Evolutionary conservation across 2,329 filamentous ascomycete species (phyloP).

Genomic region (Shiraia bambusicola): DNA sequence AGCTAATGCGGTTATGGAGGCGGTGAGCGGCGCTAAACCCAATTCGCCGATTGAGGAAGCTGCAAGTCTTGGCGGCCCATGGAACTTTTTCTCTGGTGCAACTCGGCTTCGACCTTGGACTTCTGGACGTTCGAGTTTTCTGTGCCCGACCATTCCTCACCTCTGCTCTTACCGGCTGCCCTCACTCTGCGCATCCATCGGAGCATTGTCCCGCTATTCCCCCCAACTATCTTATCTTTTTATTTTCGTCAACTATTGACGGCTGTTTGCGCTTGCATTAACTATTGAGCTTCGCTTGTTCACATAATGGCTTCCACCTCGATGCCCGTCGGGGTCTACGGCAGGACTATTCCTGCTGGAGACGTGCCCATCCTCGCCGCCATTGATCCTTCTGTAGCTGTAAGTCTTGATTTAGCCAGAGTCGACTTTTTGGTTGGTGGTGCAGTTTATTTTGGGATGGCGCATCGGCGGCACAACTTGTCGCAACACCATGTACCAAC

Average conservation of each 20-base stretch:
- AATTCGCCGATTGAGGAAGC: constrained; percentile 14
- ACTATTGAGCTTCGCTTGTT: constrained; percentile 15
- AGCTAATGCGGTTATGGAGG: constrained; percentile 15
- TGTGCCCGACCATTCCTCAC: too few species aligned
- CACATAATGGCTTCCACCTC: constrained; percentile 36
- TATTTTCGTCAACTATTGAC: constrained; percentile 1
- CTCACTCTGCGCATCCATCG: too few species aligned
- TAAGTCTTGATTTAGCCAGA: constrained; percentile 54
- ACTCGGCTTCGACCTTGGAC: neutral
- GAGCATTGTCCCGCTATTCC: constrained; percentile 1
- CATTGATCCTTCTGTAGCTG: constrained; percentile 75
- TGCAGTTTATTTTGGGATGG: neutral
- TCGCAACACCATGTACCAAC: constrained; percentile 15
- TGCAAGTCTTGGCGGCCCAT: constrained; percentile 24
- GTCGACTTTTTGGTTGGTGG: neutral
- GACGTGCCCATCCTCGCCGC: constrained; percentile 79
- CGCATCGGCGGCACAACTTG: constrained; percentile 4
- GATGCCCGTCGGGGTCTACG: constrained; percentile 77
- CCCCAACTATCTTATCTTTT: neutral
- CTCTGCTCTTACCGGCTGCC: too few species aligned
- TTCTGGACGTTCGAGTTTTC: neutral
- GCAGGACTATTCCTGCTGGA: constrained; percentile 84
- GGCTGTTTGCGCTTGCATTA: too few species aligned
- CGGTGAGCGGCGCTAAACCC: constrained; percentile 27
- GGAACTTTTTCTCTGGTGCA: constrained; percentile 23